phyloP scores from a whole-genome alignment of 345 rosid genomes.

The Citrus cavaleriei region DNA sequence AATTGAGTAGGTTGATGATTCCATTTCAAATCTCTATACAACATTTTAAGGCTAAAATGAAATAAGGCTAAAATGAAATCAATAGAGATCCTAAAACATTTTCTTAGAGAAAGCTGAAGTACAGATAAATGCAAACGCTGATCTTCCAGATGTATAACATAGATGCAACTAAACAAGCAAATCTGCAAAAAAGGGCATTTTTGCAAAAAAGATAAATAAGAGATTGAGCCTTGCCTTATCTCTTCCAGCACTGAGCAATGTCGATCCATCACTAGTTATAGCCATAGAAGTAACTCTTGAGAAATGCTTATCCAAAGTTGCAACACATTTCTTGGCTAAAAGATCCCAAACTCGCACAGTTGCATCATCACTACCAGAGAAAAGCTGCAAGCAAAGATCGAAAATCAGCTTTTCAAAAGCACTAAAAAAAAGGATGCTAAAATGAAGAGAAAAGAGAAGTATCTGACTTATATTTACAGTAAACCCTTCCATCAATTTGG shows the following conservation, averaged over 20 bases:
- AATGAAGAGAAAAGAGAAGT: not conserved
- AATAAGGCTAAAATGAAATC: not conserved
- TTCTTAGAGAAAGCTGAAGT: not conserved
- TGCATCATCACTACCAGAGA: constrained; percentile 91
- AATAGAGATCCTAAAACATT: not conserved
- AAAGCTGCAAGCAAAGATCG: constrained; percentile 41
- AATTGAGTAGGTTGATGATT: not conserved
- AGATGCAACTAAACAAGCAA: not conserved
- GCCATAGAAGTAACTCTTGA: constrained; percentile 80
- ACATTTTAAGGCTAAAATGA: not conserved
- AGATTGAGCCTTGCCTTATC: constrained; percentile 59
- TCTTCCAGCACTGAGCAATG: constrained; percentile 80
- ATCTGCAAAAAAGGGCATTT: not conserved
- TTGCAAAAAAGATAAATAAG: constrained; percentile 2
- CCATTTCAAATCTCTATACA: not conserved
- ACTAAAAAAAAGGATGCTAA: too few relatives aligned
- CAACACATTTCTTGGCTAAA: constrained; percentile 63
- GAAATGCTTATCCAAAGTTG: constrained; percentile 70
- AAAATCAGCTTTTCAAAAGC: not conserved
- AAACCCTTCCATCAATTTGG: not conserved
- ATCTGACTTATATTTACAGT: not conserved
- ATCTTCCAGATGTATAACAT: not conserved
- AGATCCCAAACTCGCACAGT: constrained; percentile 89
- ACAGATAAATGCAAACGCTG: not conserved
- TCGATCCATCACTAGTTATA: constrained; percentile 79